Base-by-base conservation (phyloP, 768 basidiomycete species). In the Chalciporus pseudorubinellus region DNA sequence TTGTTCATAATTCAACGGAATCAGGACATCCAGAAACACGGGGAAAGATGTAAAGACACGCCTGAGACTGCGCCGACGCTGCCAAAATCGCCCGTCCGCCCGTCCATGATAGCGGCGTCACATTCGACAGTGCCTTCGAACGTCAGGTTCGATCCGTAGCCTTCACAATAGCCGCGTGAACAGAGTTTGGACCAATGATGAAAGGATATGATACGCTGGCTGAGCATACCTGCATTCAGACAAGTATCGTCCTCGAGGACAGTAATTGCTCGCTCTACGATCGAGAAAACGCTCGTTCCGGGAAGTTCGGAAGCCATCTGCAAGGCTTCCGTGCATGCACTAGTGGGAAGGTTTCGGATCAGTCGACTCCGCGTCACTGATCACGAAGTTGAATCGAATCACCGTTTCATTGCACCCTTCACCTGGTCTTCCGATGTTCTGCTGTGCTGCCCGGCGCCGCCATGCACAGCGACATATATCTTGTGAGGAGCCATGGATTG, bases 121-220 rank as follows among this genome's bases (percentile, higher is more conserved):
- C 90, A 92, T 69, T 92, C 90, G 16, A 91, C 89, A 3, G 71
- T 72, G 13, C 91, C 89, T n/a, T 79, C 74, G 3, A 84, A 56
- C 0, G 87, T 90, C 41, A 92, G 71, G 64, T 92, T 92, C 2
- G 90, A 89, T 4, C 91, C 89, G 53, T 77, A 81, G 1, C 89
- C 88, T 85, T 44, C 16, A 38, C 26, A 26, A 26, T 6, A 9
- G 20, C n/a, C n/a, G n/a, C 10, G 14, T 12, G 29, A 31, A 31
- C 29, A n/a, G 26, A 6, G 26, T 26, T 26, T 7, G 24, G 24
- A 7, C 24, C 26, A 3, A 28, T 26, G 11, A 33, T 20, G 1
- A 10, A 20, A 29, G 34, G 36, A 48, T 48, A 20, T 12, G 16
- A 16, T 21, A 21, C 8, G n/a, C 9, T 18, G 42, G 34, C 28